Conservation (phyloP, 23 red algal genomes). For the Rhodosorus marinus region DNA sequence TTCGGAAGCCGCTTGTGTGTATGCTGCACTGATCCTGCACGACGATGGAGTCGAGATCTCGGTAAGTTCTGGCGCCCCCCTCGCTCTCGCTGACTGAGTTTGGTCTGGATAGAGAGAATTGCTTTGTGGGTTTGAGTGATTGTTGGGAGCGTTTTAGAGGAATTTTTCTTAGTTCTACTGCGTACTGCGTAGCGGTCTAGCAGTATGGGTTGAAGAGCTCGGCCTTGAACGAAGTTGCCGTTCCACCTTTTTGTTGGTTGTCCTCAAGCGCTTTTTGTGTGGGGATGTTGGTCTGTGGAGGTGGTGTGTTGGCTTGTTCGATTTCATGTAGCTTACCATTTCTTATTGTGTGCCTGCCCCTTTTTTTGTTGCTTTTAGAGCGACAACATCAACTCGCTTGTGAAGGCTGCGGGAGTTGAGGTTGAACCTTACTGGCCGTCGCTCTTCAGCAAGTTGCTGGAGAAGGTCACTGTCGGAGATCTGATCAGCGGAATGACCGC, state of each 20-base stretch:
- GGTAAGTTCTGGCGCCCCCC: slow-evolving; percentile 20
- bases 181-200: too few species aligned
- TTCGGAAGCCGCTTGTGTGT: slow-evolving; percentile 77
- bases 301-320: background rate
- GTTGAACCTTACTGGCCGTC: slow-evolving; percentile 70
- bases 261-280: too few species aligned
- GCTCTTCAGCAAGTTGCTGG: slow-evolving; percentile 49
- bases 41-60: slow-evolving; percentile 64
- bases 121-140: too few species aligned
- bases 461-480: slow-evolving; percentile 53
- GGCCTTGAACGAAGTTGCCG: too few species aligned
- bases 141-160: too few species aligned
- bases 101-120: too few species aligned
- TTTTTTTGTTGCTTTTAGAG: slow-evolving; percentile 13
- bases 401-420: slow-evolving; percentile 44
- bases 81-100: too few species aligned
- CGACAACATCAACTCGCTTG: slow-evolving; percentile 66
- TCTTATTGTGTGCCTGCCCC: too few species aligned
- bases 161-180: too few species aligned
- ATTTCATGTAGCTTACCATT: background rate
- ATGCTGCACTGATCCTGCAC: slow-evolving; percentile 70
- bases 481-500: slow-evolving; percentile 50
- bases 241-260: too few species aligned
- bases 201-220: too few species aligned
- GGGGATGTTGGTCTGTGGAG: too few species aligned